Percentiles rank a stretch among this genome's conserved stretches.
phyloP scores from a whole-genome alignment of 768 basidiomycete species.

The Artomyces pyxidatus region DNA sequence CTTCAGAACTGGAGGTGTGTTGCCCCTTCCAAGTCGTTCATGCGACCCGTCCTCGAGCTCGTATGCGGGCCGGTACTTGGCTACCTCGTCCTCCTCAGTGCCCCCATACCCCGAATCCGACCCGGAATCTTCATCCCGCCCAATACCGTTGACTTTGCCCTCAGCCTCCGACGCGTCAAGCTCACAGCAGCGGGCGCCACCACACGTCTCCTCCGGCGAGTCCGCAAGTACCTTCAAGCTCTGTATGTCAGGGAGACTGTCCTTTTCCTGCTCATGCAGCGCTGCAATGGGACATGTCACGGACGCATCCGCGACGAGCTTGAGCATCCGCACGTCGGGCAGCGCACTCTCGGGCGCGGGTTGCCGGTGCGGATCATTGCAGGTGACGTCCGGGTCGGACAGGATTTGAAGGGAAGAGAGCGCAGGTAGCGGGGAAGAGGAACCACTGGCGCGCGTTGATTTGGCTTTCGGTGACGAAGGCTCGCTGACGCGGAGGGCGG shows the following conservation, averaged over 20 bases:
- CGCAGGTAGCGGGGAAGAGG: neutral
- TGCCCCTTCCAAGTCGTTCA: constrained; percentile 13
- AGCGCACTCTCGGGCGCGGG: constrained; percentile 2
- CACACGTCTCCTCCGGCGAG: neutral
- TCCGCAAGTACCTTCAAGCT: neutral
- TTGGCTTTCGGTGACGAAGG: constrained; percentile 16
- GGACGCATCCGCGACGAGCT: neutral
- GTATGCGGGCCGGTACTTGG: constrained; percentile 69
- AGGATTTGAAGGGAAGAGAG: neutral
- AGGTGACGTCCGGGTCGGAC: neutral
- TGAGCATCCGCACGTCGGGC: constrained; percentile 4
- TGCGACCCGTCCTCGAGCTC: constrained; percentile 57
- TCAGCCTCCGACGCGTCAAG: neutral
- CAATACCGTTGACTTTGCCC: neutral
- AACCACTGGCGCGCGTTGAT: constrained; percentile 13
- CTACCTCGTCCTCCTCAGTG: constrained; percentile 15
- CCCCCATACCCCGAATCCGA: constrained; percentile 3
- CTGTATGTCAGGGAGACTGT: neutral
- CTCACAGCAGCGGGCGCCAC: neutral
- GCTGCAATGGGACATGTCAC: neutral
- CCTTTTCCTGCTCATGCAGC: neutral
- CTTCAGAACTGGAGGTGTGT: constrained; percentile 8
- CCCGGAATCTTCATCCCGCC: neutral
- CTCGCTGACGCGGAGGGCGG: constrained; percentile 47
- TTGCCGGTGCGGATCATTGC: too few species aligned